Conservation (phyloP, 208 protist genomes). For the Acanthamoeba royreba region DNA sequence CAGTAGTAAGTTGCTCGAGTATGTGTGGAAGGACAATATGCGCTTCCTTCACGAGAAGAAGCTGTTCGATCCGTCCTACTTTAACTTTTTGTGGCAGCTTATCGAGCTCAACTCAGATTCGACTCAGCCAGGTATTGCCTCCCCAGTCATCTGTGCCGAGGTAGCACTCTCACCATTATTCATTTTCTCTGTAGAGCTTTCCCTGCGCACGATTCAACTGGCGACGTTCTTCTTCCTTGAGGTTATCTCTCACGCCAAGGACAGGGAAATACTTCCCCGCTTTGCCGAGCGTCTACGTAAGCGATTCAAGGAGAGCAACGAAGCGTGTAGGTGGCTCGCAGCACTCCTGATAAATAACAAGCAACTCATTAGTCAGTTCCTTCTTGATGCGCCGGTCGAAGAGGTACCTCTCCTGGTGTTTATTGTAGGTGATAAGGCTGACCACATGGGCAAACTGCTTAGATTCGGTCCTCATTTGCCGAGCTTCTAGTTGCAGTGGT, state of each 20-base stretch:
- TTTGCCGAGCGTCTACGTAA: background rate
- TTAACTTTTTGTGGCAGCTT: constrained; percentile 34
- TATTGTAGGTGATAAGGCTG: background rate
- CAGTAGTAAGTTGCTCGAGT: background rate
- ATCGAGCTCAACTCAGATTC: background rate
- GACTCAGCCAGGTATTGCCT: background rate
- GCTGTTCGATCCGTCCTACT: background rate
- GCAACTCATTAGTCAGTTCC: background rate
- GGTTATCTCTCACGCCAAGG: constrained; percentile 8
- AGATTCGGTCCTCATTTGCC: background rate
- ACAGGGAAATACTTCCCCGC: background rate
- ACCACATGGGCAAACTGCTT: background rate
- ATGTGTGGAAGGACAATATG: constrained; percentile 23
- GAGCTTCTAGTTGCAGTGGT: background rate
- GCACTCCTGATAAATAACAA: background rate
- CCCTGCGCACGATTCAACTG: background rate
- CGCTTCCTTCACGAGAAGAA: constrained; percentile 35
- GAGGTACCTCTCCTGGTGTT: background rate
- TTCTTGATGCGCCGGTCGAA: background rate
- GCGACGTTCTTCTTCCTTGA: constrained; percentile 41
- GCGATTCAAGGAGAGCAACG: background rate
- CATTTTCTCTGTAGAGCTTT: background rate
- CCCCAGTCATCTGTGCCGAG: background rate
- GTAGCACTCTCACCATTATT: background rate
- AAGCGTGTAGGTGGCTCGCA: background rate